Base-by-base conservation (phyloP, 23 red algal genomes). In the Pyropia haitanensis region DNA sequence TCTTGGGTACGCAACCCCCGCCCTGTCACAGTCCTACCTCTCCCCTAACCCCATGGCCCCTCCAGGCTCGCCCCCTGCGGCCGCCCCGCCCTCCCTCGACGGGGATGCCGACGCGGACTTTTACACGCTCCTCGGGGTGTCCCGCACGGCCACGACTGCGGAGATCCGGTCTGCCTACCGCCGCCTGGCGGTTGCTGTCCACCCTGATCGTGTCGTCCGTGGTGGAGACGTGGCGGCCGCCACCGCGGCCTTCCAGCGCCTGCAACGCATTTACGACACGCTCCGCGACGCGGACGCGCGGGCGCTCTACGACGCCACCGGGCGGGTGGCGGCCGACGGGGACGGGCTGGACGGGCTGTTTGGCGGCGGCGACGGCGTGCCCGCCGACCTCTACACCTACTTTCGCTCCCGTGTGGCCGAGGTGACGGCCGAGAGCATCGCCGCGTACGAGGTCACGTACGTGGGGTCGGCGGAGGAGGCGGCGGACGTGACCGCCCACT, bases 151-250 rank as follows among this genome's bases (percentile, higher is more conserved):
- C 3, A 61, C 81, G 25, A 65, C 55, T 2, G 75, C 74, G 30
- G 75, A 87, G 26, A 82, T 95, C 27, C 77, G 78, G 46, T 80
- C 80, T 34, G 81, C 90, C 0, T 95, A 82, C 68, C 74, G 80
- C 49, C 70, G 81, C 53, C 60, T 78, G 58, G 90, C 90, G 14
- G 54, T 95, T 2, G 51, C 72, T 27, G 58, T 81, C 23, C 90
- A 90, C 67, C 87, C 87, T 7, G 87, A 90, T 58, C 77, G 79
- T 48, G 67, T 52, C 27, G 87, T 73, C 68, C 77, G 79, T 53
- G 67, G 63, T 21, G 64, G 55, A 21, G 55, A 71, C 49, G 56
- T 61, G 46, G 55, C 61, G 1, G 68, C 71, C 20, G 85, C 79
- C 53, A 80, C 74, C 25, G 56, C 51, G 55, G 67, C 68, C 60